phyloP scores from a whole-genome alignment of 805 yeast genomes.

The Hanseniaspora valbyensis region DNA sequence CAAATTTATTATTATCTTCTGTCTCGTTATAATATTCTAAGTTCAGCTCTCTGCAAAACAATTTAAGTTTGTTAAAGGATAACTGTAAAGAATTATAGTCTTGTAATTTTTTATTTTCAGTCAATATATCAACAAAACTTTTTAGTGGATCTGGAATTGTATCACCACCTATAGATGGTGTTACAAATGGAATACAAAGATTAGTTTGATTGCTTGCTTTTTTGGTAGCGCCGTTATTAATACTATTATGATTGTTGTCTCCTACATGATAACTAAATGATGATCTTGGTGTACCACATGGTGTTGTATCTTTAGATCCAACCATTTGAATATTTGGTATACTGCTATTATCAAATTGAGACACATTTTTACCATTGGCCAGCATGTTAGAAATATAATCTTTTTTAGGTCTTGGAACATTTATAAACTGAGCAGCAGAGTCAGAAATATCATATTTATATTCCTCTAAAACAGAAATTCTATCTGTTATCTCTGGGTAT shows the following conservation, averaged over 20 bases:
- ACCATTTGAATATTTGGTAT: conserved; percentile 40
- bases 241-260: conserved; percentile 32
- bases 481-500: conserved; percentile 52
- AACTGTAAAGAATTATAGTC: not conserved
- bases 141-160: conserved; percentile 51
- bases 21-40: not conserved
- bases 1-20: conserved; percentile 17
- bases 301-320: conserved; percentile 85
- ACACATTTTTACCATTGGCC: conserved; percentile 11
- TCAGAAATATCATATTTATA: conserved; percentile 37
- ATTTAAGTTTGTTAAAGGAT: not conserved
- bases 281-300: conserved; percentile 44
- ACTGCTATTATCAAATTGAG: not conserved
- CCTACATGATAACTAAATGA: conserved; percentile 20
- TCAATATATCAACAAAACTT: conserved; percentile 65
- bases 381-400: conserved; percentile 25
- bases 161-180: conserved; percentile 38
- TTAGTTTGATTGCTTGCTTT: conserved; percentile 49
- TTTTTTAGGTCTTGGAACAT: conserved; percentile 42
- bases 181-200: conserved; percentile 54
- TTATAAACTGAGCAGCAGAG: conserved; percentile 50
- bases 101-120: not conserved
- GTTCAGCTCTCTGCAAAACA: not conserved
- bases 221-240: too few relatives aligned
- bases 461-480: conserved; percentile 35